Evolutionary conservation across 225 moss, liverwort and hornwort genomes (phyloP).

Genomic region (Sphagnum tenellum): DNA sequence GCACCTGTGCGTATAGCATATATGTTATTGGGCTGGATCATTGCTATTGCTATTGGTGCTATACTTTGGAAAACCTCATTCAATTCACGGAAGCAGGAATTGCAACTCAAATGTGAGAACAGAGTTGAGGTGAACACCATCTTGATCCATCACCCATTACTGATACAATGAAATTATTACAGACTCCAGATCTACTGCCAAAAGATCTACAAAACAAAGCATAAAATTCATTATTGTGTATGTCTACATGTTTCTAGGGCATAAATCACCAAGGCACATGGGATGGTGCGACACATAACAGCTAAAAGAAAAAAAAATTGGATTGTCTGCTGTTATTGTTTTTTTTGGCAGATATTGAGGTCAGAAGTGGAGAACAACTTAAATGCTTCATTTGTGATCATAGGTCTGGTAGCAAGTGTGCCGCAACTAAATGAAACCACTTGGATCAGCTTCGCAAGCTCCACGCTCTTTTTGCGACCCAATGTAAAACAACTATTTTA

Average conservation of each 20-base stretch:
- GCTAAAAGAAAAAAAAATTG: too few species aligned
- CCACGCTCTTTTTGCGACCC: slow-evolving; percentile 40
- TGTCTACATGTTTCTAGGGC: too few species aligned
- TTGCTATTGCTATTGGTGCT: slow-evolving; percentile 39
- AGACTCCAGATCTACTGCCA: neutral
- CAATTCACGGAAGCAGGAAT: slow-evolving; percentile 26
- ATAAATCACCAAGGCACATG: too few species aligned
- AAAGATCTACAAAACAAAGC: neutral
- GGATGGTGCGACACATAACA: too few species aligned
- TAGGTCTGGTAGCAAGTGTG: slow-evolving; percentile 47
- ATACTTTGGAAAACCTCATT: slow-evolving; percentile 33
- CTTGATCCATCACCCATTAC: neutral
- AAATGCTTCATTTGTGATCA: slow-evolving; percentile 68
- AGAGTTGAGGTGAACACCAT: slow-evolving; percentile 41
- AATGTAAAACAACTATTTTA: slow-evolving; percentile 44
- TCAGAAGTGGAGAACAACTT: slow-evolving; percentile 75
- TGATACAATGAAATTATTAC: neutral
- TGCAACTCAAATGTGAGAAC: slow-evolving; percentile 42
- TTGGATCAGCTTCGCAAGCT: slow-evolving; percentile 45
- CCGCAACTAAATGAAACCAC: slow-evolving; percentile 18
- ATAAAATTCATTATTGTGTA: too few species aligned
- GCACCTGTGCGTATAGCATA: slow-evolving; percentile 20
- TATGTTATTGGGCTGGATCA: slow-evolving; percentile 22
- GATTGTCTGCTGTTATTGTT: neutral
- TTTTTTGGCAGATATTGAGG: slow-evolving; percentile 35